A percentile compares a stretch with the other conserved stretches of the same genome.
phyloP scores from a whole-genome alignment of 257 asterid genomes.

The Nyctanthes arbortristis region DNA sequence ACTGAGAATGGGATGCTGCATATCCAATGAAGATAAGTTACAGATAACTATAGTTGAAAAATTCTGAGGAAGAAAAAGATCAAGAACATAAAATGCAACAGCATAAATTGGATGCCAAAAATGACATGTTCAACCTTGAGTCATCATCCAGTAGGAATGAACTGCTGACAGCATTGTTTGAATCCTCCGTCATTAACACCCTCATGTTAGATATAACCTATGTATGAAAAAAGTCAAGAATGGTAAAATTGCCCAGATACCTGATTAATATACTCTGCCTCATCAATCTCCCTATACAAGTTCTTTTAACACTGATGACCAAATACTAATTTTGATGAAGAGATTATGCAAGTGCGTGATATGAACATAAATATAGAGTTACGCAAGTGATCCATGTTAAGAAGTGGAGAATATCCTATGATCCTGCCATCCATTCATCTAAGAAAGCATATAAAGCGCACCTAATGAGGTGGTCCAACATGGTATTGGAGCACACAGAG shows the following conservation, averaged over 20 bases:
- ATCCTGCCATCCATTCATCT: background rate
- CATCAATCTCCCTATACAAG: background rate
- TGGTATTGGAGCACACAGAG: too few relatives aligned
- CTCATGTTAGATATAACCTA: slow-evolving; percentile 94
- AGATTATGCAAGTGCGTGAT: background rate
- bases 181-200: slow-evolving; percentile 92
- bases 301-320: background rate
- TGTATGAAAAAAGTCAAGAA: slow-evolving; percentile 5
- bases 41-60: background rate
- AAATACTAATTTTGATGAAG: background rate
- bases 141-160: slow-evolving; percentile 97
- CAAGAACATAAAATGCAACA: background rate
- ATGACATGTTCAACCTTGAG: slow-evolving; percentile 68
- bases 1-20: slow-evolving; percentile 98
- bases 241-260: background rate
- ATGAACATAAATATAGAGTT: background rate
- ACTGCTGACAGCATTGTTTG: slow-evolving; percentile 97
- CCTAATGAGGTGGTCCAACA: too few relatives aligned
- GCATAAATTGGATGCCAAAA: slow-evolving; percentile 1
- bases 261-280: background rate
- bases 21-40: slow-evolving; percentile 3
- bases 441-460: background rate
- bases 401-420: background rate
- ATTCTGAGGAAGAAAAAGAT: background rate
- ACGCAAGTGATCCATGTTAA: background rate